Evolutionary conservation across 352 stramenopile species (phyloP).

Genomic region (Bremia lactucae): DNA sequence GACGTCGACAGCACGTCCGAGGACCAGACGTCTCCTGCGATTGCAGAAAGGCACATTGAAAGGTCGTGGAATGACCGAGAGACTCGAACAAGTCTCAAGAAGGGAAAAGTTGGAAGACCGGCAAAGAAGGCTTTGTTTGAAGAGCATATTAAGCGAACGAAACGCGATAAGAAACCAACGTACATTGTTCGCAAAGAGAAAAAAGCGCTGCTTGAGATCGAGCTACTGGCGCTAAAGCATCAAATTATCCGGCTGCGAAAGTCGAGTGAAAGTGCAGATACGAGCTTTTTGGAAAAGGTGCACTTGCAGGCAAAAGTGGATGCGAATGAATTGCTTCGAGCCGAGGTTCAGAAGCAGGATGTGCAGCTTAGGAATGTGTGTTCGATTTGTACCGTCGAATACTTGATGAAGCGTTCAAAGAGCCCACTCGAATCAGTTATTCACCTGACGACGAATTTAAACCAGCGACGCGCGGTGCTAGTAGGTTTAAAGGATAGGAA

Average conservation of each 20-base stretch:
- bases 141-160: conserved; percentile 8
- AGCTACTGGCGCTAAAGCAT: conserved; percentile 22
- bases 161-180: conserved; percentile 26
- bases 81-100: conserved; percentile 3
- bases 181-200: conserved; percentile 36
- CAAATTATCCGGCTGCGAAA: conserved; percentile 20
- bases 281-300: conserved; percentile 21
- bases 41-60: background rate
- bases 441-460: conserved; percentile 24
- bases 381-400: conserved; percentile 27
- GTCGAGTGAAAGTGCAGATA: conserved; percentile 22
- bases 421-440: conserved; percentile 34
- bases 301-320: conserved; percentile 12
- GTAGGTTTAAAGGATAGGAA: conserved; percentile 23
- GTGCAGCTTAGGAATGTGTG: conserved; percentile 28
- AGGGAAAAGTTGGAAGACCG: conserved; percentile 3
- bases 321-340: conserved; percentile 25
- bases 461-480: conserved; percentile 18
- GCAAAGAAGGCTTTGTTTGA: conserved; percentile 1
- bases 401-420: conserved; percentile 21
- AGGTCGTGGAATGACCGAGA: conserved; percentile 4
- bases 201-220: conserved; percentile 30
- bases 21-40: conserved; percentile 1
- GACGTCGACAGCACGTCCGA: conserved; percentile 9
- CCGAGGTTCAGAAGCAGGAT: conserved; percentile 33